These are phyloP conservation scores for Spiraea crenata DNA, from an alignment of 331 rosid genomes.

Conservation along the genomic window DNA sequence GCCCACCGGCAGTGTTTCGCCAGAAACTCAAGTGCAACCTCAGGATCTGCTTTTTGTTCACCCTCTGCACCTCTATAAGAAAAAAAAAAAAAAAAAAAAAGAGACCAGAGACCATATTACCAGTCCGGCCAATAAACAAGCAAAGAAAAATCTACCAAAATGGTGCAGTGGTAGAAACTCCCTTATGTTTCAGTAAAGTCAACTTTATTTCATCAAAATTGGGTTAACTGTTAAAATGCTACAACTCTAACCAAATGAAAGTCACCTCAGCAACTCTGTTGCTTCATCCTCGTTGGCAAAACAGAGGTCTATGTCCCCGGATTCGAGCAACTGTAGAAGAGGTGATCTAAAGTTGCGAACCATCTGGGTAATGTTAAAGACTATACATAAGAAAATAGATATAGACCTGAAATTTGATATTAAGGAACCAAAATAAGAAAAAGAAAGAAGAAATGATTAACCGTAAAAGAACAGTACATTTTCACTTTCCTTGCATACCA, in stretches of 20 bases:
- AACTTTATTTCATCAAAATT: constrained; percentile 22
- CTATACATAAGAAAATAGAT: constrained; percentile 12
- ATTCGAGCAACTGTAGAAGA: constrained; percentile 66
- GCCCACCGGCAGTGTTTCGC: constrained; percentile 81
- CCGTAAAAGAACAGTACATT: background rate
- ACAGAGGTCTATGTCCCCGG: constrained; percentile 82
- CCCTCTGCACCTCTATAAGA: constrained; percentile 46
- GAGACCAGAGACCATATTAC: constrained; percentile 13
- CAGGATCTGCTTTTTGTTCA: constrained; percentile 49
- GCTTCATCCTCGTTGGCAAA: constrained; percentile 99
- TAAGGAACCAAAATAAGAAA: background rate
- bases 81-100: too few relatives aligned
- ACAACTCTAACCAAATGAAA: constrained; percentile 15
- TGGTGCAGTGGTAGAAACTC: constrained; percentile 10
- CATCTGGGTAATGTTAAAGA: constrained; percentile 66
- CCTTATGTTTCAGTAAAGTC: constrained; percentile 17
- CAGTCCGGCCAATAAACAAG: background rate
- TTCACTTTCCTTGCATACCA: background rate
- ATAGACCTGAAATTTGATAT: constrained; percentile 20
- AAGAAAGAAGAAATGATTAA: background rate
- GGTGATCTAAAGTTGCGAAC: constrained; percentile 66
- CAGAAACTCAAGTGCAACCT: constrained; percentile 65
- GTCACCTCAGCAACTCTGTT: constrained; percentile 80
- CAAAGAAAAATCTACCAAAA: background rate
- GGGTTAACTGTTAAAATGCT: background rate